Percentiles rank a stretch among this genome's conserved stretches.
Conservation (phyloP, 140 eudicot species). For the Oenanthe javanica region DNA sequence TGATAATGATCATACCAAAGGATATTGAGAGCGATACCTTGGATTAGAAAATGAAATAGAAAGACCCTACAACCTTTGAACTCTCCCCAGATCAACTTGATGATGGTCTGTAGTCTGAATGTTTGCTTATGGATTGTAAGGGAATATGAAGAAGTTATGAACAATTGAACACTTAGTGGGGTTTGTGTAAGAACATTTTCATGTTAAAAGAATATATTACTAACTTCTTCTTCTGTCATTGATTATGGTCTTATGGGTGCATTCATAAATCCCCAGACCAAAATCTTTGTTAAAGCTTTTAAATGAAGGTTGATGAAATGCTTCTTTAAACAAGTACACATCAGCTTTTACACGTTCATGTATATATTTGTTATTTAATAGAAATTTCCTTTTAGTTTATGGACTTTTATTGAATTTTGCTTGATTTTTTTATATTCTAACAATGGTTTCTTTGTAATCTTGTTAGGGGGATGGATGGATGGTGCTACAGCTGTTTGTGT, state of each 20-base stretch:
- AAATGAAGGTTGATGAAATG: not conserved
- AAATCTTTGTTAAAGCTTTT: not conserved
- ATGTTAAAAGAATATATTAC: not conserved
- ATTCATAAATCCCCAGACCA: not conserved
- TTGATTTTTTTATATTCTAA: not conserved
- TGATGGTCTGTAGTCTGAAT: not conserved
- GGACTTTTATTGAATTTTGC: not conserved
- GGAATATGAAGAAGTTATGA: not conserved
- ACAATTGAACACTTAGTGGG: not conserved
- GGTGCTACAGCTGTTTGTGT: constrained; percentile 73
- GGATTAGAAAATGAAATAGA: not conserved
- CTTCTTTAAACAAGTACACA: too few species aligned
- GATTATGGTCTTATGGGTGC: not conserved
- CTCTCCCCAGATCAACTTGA: not conserved
- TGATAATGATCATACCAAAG: not conserved
- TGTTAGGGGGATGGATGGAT: constrained; percentile 68
- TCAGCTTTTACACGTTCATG: not conserved
- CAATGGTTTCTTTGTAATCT: not conserved
- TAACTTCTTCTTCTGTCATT: not conserved
- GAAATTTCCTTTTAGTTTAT: not conserved
- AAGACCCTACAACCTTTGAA: not conserved
- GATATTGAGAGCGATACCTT: not conserved
- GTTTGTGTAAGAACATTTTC: not conserved
- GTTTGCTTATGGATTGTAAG: not conserved
- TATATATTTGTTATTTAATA: not conserved